Base-by-base conservation (phyloP, 1,284 basidiomycete species). In the Papiliotrema nemorosa region DNA sequence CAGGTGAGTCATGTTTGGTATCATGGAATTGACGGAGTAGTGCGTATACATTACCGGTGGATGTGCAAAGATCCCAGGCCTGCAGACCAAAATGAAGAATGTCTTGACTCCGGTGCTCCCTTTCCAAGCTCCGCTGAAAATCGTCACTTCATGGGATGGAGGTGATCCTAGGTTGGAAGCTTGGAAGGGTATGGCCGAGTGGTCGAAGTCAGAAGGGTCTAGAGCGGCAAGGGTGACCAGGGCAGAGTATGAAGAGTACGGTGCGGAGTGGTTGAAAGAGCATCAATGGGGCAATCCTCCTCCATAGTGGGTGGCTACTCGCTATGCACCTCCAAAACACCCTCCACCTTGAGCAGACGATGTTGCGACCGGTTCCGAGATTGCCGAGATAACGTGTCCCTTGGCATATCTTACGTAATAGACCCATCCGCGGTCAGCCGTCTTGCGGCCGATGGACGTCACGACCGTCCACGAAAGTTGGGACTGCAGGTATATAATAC, bases 11-110 rank as follows among this genome's bases (percentile, higher is more conserved):
- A n/a, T 25, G 4, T 20, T 27, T 35, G 22, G 12, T n/a, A 4
- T 18, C n/a, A 29, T 38, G 14, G 45, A 6, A 12, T 7, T 29
- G 13, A 5, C 14, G 18, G n/a, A 44, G 39, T 42, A 92, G 86
- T 90, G 92, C 64, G 82, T 98, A n/a, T 92, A 91, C 74, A 76
- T 94, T 3, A 91, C 93, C 0, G 96, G 94, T 2, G 80, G 84
- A 14, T 84, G 90, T 9, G 85, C 89, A 1, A 80, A 82, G 54
- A 77, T 94, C 12, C 85, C 85, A 0, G 85, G 87, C 5, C 78
- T 98, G 5, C 65, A 78, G 16, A 77, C 81, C 12, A 83, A 90
- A 2, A 77, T 98, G 44, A 78, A 84, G 31, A 78, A 81, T 34
- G 80, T 83, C 16, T 74, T 97, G 16, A 82, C 86, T 5, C 88